Percentiles rank a stretch among this genome's conserved stretches.
Conservation (phyloP, 2,329 filamentous ascomycete genomes). For the Aspergillus sp. region DNA sequence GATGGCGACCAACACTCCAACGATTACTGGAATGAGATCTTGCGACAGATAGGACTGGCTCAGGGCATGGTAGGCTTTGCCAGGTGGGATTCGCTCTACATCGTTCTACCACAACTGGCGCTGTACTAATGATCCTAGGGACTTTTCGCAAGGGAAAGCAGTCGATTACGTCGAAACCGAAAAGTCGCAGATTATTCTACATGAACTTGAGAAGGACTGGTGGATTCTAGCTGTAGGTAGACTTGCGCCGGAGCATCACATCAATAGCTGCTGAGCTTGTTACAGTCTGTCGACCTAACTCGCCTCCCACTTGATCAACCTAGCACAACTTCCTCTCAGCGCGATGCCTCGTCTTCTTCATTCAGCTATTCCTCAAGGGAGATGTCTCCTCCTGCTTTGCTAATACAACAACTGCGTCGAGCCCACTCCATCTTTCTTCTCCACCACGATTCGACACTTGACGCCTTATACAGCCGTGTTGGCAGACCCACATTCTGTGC, state of each 20-base stretch:
- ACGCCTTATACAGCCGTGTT: conserved; percentile 66
- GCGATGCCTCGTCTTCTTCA: conserved; percentile 42
- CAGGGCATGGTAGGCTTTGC: conserved; percentile 96
- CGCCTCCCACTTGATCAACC: conserved; percentile 62
- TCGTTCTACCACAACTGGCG: neutral
- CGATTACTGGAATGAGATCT: conserved; percentile 77
- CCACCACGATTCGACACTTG: conserved; percentile 78
- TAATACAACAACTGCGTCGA: conserved; percentile 77
- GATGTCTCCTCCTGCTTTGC: conserved; percentile 76
- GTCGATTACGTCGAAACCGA: conserved; percentile 90
- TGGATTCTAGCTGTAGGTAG: conserved; percentile 84
- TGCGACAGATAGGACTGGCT: conserved; percentile 91
- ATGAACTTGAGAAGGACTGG: conserved; percentile 88
- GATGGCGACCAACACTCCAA: conserved; percentile 40
- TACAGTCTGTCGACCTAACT: conserved; percentile 77
- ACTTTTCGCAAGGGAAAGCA: conserved; percentile 75
- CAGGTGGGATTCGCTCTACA: conserved; percentile 50
- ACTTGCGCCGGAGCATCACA: neutral
- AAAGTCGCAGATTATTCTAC: conserved; percentile 78
- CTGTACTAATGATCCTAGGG: conserved; percentile 51
- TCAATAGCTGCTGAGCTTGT: conserved; percentile 19
- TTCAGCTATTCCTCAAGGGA: conserved; percentile 88
- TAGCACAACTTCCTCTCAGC: conserved; percentile 40
- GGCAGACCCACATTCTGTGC: conserved; percentile 69
- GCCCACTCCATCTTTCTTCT: conserved; percentile 84